These are phyloP conservation scores for Penicillium fimorum DNA, from an alignment of 495 filamentous ascomycete genomes.

Conservation along the genomic window DNA sequence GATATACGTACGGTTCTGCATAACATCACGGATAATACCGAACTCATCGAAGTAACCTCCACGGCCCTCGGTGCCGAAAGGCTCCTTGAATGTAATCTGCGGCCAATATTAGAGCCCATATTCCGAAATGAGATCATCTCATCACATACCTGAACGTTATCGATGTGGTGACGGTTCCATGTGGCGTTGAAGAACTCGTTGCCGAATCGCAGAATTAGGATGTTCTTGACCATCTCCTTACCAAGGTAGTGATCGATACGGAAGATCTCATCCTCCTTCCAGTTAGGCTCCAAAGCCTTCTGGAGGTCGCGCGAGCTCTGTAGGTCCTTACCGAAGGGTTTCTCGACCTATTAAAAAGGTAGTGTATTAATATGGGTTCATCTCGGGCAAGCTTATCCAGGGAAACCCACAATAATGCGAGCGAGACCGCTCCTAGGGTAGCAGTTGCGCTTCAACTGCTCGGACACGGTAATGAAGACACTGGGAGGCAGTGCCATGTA, in stretches of 20 bases:
- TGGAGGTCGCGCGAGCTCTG: conserved; percentile 91
- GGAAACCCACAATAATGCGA: conserved; percentile 75
- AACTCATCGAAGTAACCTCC: conserved; percentile 99
- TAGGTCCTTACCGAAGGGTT: conserved; percentile 98
- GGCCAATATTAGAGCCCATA: conserved; percentile 5
- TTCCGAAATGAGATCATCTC: not conserved
- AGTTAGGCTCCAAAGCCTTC: conserved; percentile 93
- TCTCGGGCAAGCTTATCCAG: not conserved
- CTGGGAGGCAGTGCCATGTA: conserved; percentile 99
- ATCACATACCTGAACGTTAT: conserved; percentile 71
- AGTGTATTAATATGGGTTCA: not conserved
- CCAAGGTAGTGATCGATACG: conserved; percentile 99
- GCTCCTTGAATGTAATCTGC: conserved; percentile 97
- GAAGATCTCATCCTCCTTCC: conserved; percentile 99
- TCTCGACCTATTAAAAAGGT: conserved; percentile 71
- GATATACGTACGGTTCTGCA: conserved; percentile 74
- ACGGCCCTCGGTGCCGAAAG: conserved; percentile 98
- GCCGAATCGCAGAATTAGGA: conserved; percentile 95
- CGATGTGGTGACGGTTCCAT: conserved; percentile 99
- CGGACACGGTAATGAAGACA: conserved; percentile 95
- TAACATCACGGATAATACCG: conserved; percentile 98
- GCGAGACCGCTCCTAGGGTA: conserved; percentile 88
- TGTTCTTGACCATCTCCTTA: conserved; percentile 99
- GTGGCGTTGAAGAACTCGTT: conserved; percentile 99
- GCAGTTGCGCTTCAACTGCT: conserved; percentile 95